Evolutionary conservation across 108 stramenopile species (phyloP), one percentile per base, ranked within the genome.

Genomic region (Cyclotella baltica): DNA sequence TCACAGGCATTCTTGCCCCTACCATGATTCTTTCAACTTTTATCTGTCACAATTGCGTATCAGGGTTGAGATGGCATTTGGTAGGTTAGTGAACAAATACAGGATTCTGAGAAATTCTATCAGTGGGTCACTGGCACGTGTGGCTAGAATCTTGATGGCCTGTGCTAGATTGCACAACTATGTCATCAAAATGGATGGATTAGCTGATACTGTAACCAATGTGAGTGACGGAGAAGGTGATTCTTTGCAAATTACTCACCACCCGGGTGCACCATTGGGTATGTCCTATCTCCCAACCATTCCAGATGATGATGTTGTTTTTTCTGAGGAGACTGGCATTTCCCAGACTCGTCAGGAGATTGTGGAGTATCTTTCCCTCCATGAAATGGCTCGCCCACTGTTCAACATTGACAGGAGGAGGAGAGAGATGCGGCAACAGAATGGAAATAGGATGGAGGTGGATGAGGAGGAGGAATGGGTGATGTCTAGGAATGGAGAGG

Each of bases 401-500:
- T n/a, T n/a, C n/a, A 52, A 52, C n/a, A 52, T 52, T 52, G 11
- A 4, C 4, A 52, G 51, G 51, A 52, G 51, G 51, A 52, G 19
- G n/a, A 52, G 51, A n/a, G 51, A 52, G n/a, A 4, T 52, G 11
- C 18, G n/a, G n/a, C n/a, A n/a, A n/a, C n/a, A n/a, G n/a, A n/a
- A n/a, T n/a, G n/a, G n/a, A n/a, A n/a, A n/a, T n/a, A n/a, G 4
- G 19, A 52, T 4, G 51, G 11, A 10, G 10, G 51, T n/a, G 11
- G 18, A 52, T 10, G 18, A 13, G n/a, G 18, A n/a, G 11, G 51
- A 52, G 19, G 51, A 27, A 77, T 77, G 22, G 75, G 27, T 58
- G 76, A 70, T 27, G 77, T 53, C 52, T 53, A 8, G 20, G 4
- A 58, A 58, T 58, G 29, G 28, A 30, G 57, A 31, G 4, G 57